Percentiles rank a stretch among this genome's conserved stretches.
phyloP scores from a whole-genome alignment of 768 basidiomycete genomes.

The Mycena amicta region DNA sequence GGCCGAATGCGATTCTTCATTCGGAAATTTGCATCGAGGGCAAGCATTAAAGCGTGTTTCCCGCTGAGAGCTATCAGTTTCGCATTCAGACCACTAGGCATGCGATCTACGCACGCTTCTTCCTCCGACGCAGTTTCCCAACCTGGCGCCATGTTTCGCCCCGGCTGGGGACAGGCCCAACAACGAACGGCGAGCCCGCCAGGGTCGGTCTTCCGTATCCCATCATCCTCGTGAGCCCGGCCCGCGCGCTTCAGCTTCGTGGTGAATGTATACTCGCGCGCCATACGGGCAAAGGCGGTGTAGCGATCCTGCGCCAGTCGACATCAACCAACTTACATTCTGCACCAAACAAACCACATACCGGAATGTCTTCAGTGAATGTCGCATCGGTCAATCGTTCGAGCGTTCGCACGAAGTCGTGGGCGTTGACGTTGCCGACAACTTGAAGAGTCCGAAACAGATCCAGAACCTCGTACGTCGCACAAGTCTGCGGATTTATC shows the following conservation, averaged over 20 bases:
- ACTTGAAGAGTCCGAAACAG: conserved; percentile 12
- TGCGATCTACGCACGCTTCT: not conserved
- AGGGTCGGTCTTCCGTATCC: not conserved
- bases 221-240: not conserved
- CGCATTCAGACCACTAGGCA: not conserved
- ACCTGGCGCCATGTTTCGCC: conserved; percentile 18
- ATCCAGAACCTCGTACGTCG: conserved; percentile 12
- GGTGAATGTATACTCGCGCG: not conserved
- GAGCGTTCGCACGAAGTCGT: conserved; percentile 13
- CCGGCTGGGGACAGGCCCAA: conserved; percentile 13
- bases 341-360: not conserved
- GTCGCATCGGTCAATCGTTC: conserved; percentile 3
- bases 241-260: conserved; percentile 13
- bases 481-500: conserved; percentile 12
- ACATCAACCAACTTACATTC: not conserved
- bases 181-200: conserved; percentile 17
- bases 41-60: conserved; percentile 9
- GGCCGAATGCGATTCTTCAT: conserved; percentile 12
- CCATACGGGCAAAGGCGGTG: conserved; percentile 1
- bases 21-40: conserved; percentile 25
- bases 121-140: conserved; percentile 12
- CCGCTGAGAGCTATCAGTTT: conserved; percentile 3
- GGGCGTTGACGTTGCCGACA: conserved; percentile 13
- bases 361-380: not conserved
- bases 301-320: conserved; percentile 8